phyloP scores from a whole-genome alignment of 768 basidiomycete species.

The Porpolomopsis calyptriformis region DNA sequence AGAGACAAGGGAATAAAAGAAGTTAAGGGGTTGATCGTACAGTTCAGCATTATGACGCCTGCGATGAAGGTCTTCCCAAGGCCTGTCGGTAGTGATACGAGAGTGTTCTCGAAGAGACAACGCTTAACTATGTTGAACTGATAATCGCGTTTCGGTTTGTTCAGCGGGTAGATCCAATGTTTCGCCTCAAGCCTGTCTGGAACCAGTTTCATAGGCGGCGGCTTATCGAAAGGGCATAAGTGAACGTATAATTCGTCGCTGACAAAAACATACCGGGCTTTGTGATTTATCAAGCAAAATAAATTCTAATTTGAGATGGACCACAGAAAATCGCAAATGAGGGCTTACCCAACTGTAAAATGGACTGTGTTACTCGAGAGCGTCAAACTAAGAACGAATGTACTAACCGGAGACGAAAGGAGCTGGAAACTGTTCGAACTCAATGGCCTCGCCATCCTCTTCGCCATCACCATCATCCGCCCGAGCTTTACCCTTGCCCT shows the following conservation, averaged over 20 bases:
- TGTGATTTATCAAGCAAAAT: slow-evolving; percentile 4
- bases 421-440: slow-evolving; percentile 79
- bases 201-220: slow-evolving; percentile 65
- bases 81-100: slow-evolving; percentile 92
- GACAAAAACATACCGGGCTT: slow-evolving; percentile 13
- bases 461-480: slow-evolving; percentile 40
- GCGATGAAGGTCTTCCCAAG: slow-evolving; percentile 98
- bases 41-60: slow-evolving; percentile 92
- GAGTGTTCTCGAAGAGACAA: slow-evolving; percentile 83
- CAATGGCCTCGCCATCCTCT: slow-evolving; percentile 48
- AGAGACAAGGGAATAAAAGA: background rate
- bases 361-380: slow-evolving; percentile 3
- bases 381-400: background rate
- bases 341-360: slow-evolving; percentile 42
- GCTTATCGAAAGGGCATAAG: slow-evolving; percentile 26
- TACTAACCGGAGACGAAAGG: slow-evolving; percentile 60
- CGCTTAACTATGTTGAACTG: slow-evolving; percentile 87
- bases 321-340: background rate
- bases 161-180: slow-evolving; percentile 89
- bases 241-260: background rate
- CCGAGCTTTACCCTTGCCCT: slow-evolving; percentile 43
- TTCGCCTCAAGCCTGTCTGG: slow-evolving; percentile 69
- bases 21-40: slow-evolving; percentile 35
- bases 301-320: background rate
- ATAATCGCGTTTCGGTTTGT: slow-evolving; percentile 81